Evolutionary conservation across 1,139 yeast species (phyloP).

Genomic region (Pichia sp.): DNA sequence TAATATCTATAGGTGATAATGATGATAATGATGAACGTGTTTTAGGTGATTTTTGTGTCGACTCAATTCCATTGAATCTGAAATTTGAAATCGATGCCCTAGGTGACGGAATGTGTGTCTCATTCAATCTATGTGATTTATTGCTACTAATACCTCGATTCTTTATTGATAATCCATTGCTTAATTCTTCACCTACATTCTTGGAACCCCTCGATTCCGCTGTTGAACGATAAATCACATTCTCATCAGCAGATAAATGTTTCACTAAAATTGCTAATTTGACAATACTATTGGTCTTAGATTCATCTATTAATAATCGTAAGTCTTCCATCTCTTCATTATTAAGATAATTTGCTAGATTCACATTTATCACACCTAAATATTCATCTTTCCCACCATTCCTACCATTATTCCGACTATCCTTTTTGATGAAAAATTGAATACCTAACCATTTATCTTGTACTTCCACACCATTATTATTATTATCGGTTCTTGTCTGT

Average conservation of each 20-base stretch:
- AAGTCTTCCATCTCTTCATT: conserved; percentile 46
- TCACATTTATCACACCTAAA: conserved; percentile 61
- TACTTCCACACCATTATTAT: conserved; percentile 25
- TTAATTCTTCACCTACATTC: background rate
- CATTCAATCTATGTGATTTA: no score
- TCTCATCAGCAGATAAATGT: conserved; percentile 11
- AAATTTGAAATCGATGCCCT: no score
- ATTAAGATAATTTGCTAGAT: conserved; percentile 65
- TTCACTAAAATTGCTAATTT: conserved; percentile 34
- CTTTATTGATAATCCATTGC: no score
- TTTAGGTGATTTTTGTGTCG: no score
- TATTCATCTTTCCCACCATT: conserved; percentile 31
- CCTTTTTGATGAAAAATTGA: conserved; percentile 31
- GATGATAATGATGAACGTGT: no score
- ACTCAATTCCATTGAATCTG: no score
- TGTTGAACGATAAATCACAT: conserved; percentile 1
- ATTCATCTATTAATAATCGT: conserved; percentile 63
- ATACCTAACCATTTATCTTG: conserved; percentile 31
- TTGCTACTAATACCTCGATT: no score
- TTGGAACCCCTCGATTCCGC: background rate
- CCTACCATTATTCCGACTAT: background rate
- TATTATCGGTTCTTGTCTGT: conserved; percentile 17
- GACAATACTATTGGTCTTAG: conserved; percentile 75
- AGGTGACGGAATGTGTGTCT: background rate
- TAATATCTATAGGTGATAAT: no score